Evolutionary conservation across 148 eudicot genomes (phyloP).

Genomic region (Spergularia marina): DNA sequence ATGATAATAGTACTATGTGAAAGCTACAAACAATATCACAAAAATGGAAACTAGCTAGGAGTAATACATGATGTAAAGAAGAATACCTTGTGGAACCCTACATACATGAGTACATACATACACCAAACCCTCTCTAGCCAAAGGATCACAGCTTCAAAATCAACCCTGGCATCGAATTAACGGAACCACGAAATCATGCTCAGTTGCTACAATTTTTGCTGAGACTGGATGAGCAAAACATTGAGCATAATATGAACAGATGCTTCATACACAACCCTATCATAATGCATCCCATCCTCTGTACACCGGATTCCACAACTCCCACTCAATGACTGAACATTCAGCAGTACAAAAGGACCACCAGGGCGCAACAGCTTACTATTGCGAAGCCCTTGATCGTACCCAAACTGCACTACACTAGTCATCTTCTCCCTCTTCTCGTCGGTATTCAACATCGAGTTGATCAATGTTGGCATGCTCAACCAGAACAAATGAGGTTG

Average conservation of each 20-base stretch:
- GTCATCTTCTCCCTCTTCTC: constrained; percentile 86
- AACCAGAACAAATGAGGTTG: constrained; percentile 84
- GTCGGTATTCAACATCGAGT: constrained; percentile 77
- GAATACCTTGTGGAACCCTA: constrained; percentile 30
- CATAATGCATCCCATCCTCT: constrained; percentile 88
- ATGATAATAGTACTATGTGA: neutral
- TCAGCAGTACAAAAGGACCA: constrained; percentile 68
- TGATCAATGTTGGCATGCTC: constrained; percentile 73
- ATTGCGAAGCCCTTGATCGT: constrained; percentile 41
- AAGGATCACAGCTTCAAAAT: neutral
- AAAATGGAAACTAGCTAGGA: constrained; percentile 22
- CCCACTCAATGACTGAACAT: constrained; percentile 51
- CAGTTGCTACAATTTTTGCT: constrained; percentile 55
- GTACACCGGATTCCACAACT: constrained; percentile 73
- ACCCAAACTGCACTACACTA: constrained; percentile 34
- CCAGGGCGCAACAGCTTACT: constrained; percentile 66
- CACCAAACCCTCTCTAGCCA: neutral
- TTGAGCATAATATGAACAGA: constrained; percentile 81
- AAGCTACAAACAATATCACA: constrained; percentile 15
- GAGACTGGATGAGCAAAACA: constrained; percentile 86
- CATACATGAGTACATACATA: constrained; percentile 12
- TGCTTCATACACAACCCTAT: constrained; percentile 66
- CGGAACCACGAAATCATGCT: neutral
- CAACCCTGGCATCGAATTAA: constrained; percentile 1
- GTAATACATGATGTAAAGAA: constrained; percentile 17